Evolutionary conservation across 2,329 filamentous ascomycete genomes (phyloP).

Genomic region (Sporothrix sp.): DNA sequence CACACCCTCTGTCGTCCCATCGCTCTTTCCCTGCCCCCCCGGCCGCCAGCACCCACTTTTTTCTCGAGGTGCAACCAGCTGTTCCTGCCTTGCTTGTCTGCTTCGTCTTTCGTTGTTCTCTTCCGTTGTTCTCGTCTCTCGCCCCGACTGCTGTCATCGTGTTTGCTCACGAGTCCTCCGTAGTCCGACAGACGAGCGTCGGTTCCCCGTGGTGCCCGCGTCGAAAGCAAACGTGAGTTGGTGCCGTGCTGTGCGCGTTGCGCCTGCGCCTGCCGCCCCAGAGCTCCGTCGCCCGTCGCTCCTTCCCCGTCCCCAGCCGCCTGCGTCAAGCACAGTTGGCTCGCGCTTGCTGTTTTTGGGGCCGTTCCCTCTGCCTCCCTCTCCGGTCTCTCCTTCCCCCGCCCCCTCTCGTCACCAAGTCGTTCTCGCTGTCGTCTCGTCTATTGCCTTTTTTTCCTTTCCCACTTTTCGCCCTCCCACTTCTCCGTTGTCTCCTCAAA

Average conservation of each 20-base stretch:
- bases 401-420: slow-evolving; percentile 15
- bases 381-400: slow-evolving; percentile 2
- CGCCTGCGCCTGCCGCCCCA: neutral
- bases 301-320: slow-evolving; percentile 1
- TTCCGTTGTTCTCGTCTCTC: neutral
- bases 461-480: slow-evolving; percentile 8
- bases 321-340: neutral
- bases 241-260: neutral
- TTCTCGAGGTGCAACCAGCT: neutral
- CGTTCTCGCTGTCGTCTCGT: neutral
- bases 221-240: neutral
- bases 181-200: neutral
- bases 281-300: slow-evolving; percentile 5
- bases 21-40: slow-evolving; percentile 9
- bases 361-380: neutral
- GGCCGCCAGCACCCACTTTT: slow-evolving; percentile 15
- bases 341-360: slow-evolving; percentile 1
- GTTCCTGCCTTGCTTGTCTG: neutral
- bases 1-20: slow-evolving; percentile 8
- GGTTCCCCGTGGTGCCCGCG: too few relatives aligned
- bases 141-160: neutral
- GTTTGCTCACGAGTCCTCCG: neutral
- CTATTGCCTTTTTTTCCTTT: slow-evolving; percentile 6
- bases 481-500: slow-evolving; percentile 7
- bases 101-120: neutral